Percentiles rank a stretch among this genome's conserved stretches.
Conservation (phyloP, 208 protist species). For the Wallacemonas collosoma region DNA sequence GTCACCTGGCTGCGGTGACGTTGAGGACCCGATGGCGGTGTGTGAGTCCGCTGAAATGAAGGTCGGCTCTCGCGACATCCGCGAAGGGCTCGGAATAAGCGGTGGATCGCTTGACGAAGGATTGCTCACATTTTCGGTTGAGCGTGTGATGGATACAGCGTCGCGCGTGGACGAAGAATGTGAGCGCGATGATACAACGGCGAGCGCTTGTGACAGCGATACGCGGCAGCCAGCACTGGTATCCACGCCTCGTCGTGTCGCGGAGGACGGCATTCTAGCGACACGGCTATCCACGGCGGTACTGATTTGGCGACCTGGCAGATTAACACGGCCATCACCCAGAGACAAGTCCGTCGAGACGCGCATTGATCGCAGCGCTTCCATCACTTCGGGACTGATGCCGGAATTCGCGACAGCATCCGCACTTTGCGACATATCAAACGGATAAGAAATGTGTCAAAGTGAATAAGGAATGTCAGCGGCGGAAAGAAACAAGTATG, state of each 20-base stretch:
- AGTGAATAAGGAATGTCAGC: neutral
- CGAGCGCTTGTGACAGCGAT: constrained; percentile 1
- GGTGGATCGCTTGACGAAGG: neutral
- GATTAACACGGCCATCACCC: neutral
- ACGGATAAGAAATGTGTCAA: neutral
- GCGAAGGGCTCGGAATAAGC: neutral
- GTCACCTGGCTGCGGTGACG: neutral
- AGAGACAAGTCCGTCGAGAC: neutral
- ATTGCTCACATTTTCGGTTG: neutral
- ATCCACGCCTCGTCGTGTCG: neutral
- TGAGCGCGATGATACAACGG: neutral
- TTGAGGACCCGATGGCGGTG: neutral
- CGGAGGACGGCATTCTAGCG: neutral
- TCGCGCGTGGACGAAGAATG: neutral
- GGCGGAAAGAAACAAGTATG: constrained; percentile 16
- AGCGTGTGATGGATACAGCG: neutral
- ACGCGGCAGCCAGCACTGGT: neutral
- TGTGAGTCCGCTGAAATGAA: neutral
- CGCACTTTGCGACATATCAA: too few relatives aligned
- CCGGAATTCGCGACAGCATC: neutral
- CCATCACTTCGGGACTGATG: neutral
- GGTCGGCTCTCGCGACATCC: neutral
- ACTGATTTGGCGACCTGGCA: neutral
- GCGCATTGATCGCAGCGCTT: neutral
- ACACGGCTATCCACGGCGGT: neutral